These are phyloP conservation scores for Juncus effusus DNA, from an alignment of 176 grass and related monocot genomes.

Conservation along the genomic window DNA sequence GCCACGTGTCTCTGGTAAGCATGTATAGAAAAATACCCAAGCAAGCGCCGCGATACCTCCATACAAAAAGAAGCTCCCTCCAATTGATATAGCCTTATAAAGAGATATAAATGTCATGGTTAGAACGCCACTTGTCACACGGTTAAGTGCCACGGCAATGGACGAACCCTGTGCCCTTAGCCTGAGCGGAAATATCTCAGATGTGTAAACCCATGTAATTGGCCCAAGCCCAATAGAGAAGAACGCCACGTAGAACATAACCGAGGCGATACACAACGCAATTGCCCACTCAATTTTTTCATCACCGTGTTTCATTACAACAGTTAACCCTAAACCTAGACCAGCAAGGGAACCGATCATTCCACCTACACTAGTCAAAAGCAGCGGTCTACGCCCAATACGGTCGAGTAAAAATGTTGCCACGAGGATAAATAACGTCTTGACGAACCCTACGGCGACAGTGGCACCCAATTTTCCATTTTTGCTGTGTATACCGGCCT, in stretches of 20 bases:
- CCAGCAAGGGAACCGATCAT: slow-evolving; percentile 46
- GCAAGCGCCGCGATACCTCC: slow-evolving; percentile 43
- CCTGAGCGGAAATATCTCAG: slow-evolving; percentile 72
- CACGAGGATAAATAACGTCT: slow-evolving; percentile 78
- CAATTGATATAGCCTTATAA: slow-evolving; percentile 66
- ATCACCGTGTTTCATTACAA: slow-evolving; percentile 28
- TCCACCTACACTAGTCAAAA: slow-evolving; percentile 51
- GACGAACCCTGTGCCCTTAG: slow-evolving; percentile 59
- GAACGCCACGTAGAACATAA: slow-evolving; percentile 62
- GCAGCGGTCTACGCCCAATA: slow-evolving; percentile 63
- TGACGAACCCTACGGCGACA: slow-evolving; percentile 62
- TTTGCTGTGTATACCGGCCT: slow-evolving; percentile 39
- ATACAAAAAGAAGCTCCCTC: slow-evolving; percentile 77
- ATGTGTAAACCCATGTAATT: slow-evolving; percentile 76
- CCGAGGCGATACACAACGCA: slow-evolving; percentile 49
- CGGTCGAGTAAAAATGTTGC: slow-evolving; percentile 69
- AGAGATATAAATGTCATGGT: slow-evolving; percentile 87
- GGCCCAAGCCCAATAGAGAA: slow-evolving; percentile 85
- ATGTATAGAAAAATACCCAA: slow-evolving; percentile 61
- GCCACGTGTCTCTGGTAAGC: slow-evolving; percentile 68
- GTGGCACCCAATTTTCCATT: slow-evolving; percentile 54
- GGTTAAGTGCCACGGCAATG: slow-evolving; percentile 57
- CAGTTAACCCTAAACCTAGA: slow-evolving; percentile 48
- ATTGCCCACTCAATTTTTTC: slow-evolving; percentile 48
- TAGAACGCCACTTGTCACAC: slow-evolving; percentile 60